These are phyloP conservation scores for Angomonas ambiguus DNA, from an alignment of 208 protist genomes.

Conservation along the genomic window DNA sequence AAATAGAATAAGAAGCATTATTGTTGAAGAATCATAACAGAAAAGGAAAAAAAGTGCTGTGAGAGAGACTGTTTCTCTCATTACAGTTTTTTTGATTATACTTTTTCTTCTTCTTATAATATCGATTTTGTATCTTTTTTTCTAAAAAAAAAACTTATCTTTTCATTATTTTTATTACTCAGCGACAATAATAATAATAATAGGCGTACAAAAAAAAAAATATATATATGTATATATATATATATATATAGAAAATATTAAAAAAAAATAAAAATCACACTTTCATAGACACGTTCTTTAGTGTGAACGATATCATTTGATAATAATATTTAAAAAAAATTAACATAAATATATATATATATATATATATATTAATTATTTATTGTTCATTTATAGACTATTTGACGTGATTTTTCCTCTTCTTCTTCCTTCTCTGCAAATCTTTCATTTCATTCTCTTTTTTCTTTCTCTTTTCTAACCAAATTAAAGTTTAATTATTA, in stretches of 20 bases:
- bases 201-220: constrained; percentile 8
- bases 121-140: constrained; percentile 9
- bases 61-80: constrained; percentile 15
- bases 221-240: background rate
- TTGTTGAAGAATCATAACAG: background rate
- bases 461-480: background rate
- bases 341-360: background rate
- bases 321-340: constrained; percentile 5
- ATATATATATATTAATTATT: constrained; percentile 3
- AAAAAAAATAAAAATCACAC: too few relatives aligned
- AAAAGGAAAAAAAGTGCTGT: background rate
- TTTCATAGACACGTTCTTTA: too few relatives aligned
- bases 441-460: background rate
- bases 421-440: background rate
- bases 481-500: background rate
- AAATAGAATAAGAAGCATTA: background rate
- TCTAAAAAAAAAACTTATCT: background rate
- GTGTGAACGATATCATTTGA: too few relatives aligned
- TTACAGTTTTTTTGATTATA: constrained; percentile 12
- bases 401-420: too few relatives aligned
- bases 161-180: constrained; percentile 9
- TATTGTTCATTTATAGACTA: too few relatives aligned
- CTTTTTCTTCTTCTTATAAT: constrained; percentile 18
- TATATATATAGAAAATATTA: background rate
- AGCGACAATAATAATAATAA: constrained; percentile 9